phyloP scores from a whole-genome alignment of 352 stramenopile genomes.

The Phytophthora idaei region DNA sequence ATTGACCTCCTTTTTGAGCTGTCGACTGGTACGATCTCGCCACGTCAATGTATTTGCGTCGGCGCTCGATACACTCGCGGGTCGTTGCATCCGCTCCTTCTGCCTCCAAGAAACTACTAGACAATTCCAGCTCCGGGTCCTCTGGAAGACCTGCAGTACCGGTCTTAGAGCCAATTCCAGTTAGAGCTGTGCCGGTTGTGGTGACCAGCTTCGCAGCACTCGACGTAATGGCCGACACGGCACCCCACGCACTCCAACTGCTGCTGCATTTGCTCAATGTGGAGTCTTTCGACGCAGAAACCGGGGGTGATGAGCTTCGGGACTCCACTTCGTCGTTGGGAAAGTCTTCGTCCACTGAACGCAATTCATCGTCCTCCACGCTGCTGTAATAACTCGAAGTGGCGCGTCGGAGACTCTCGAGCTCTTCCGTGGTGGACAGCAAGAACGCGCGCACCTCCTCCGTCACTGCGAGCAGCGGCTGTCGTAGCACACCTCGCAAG shows the following conservation, averaged over 20 bases:
- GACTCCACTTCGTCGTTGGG: slow-evolving; percentile 40
- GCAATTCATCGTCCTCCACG: slow-evolving; percentile 50
- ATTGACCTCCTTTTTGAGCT: slow-evolving; percentile 65
- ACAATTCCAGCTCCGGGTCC: slow-evolving; percentile 51
- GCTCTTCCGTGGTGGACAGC: slow-evolving; percentile 80
- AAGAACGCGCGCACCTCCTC: slow-evolving; percentile 80
- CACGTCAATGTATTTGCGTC: slow-evolving; percentile 73
- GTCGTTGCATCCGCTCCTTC: slow-evolving; percentile 35
- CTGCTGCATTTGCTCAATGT: slow-evolving; percentile 32
- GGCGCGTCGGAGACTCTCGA: slow-evolving; percentile 69
- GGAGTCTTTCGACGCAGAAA: slow-evolving; percentile 22
- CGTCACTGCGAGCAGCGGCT: slow-evolving; percentile 64
- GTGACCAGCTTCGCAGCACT: slow-evolving; percentile 80
- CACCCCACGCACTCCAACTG: slow-evolving; percentile 74
- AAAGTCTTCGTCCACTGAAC: slow-evolving; percentile 45
- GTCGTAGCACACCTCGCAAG: slow-evolving; percentile 72
- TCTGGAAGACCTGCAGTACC: slow-evolving; percentile 32
- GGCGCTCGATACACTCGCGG: slow-evolving; percentile 42
- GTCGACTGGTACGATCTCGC: slow-evolving; percentile 62
- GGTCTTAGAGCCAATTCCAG: slow-evolving; percentile 44
- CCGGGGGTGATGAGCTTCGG: slow-evolving; percentile 25
- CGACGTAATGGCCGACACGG: slow-evolving; percentile 72
- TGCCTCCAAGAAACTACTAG: slow-evolving; percentile 49
- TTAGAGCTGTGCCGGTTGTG: slow-evolving; percentile 63
- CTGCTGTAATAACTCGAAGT: slow-evolving; percentile 46